A percentile compares a stretch with the other conserved stretches of the same genome.
Conservation (phyloP, 2,329 filamentous ascomycete genomes). For the Botryotinia narcissicola region DNA sequence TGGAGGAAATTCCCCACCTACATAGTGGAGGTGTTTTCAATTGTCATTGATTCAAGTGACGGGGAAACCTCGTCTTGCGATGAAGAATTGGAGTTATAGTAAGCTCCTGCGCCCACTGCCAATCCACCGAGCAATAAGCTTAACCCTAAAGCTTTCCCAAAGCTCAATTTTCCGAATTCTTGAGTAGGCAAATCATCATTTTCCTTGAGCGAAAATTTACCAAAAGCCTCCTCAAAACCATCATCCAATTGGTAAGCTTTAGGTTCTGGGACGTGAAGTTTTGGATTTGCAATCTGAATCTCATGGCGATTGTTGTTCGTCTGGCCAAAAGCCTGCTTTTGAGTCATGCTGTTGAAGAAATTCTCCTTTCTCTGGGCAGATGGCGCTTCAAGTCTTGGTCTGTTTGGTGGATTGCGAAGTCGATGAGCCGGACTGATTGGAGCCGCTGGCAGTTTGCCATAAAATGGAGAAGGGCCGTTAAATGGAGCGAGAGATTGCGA, state of each 20-base stretch:
- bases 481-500: conserved; percentile 2
- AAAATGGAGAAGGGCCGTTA: conserved; percentile 51
- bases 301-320: conserved; percentile 16
- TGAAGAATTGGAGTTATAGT: not conserved
- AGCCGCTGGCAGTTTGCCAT: conserved; percentile 67
- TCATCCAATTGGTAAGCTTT: conserved; percentile 3
- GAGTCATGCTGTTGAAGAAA: conserved; percentile 46
- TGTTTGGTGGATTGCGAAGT: conserved; percentile 59
- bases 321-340: conserved; percentile 5
- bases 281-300: conserved; percentile 51
- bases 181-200: not conserved
- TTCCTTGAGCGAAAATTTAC: not conserved
- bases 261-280: conserved; percentile 11
- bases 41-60: conserved; percentile 3
- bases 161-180: not conserved
- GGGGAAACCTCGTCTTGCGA: not conserved
- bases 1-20: conserved; percentile 9
- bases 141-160: not conserved
- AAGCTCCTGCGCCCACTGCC: conserved; percentile 4
- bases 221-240: conserved; percentile 4
- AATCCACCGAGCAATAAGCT: conserved; percentile 6
- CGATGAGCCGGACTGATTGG: conserved; percentile 64
- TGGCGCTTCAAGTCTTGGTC: conserved; percentile 51
- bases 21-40: conserved; percentile 14
- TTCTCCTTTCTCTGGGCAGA: conserved; percentile 47